A percentile compares a stretch with the other conserved stretches of the same genome.
These are phyloP conservation scores for Rosa multiflora DNA, from an alignment of 306 rosid species.

Conservation along the genomic window DNA sequence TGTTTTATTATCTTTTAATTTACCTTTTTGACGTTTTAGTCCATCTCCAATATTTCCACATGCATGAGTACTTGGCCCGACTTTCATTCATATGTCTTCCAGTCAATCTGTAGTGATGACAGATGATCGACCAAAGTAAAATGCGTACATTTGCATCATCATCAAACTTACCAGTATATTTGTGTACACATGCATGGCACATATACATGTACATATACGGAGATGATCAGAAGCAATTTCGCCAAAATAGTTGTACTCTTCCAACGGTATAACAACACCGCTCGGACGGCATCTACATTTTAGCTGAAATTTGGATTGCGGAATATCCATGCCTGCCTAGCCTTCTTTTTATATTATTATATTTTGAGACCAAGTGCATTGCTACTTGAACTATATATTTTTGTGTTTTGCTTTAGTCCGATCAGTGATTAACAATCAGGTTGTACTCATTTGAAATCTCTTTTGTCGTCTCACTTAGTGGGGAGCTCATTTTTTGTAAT, in stretches of 20 bases:
- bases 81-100: background rate
- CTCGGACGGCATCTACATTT: no score
- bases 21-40: constrained; percentile 26
- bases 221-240: background rate
- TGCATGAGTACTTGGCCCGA: constrained; percentile 33
- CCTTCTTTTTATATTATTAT: background rate
- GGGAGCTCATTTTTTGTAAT: background rate
- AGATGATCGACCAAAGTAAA: background rate
- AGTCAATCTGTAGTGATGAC: background rate
- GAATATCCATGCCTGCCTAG: background rate
- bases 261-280: background rate
- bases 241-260: background rate
- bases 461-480: background rate
- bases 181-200: background rate
- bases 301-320: background rate
- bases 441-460: background rate
- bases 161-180: background rate
- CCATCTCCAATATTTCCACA: constrained; percentile 21
- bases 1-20: background rate
- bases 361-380: background rate
- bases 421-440: background rate
- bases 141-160: background rate
- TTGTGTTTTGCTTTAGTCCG: background rate
- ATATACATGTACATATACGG: background rate
- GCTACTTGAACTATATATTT: background rate